phyloP scores from a whole-genome alignment of 1,139 yeast species.

The Sugiyamaella japonica region DNA sequence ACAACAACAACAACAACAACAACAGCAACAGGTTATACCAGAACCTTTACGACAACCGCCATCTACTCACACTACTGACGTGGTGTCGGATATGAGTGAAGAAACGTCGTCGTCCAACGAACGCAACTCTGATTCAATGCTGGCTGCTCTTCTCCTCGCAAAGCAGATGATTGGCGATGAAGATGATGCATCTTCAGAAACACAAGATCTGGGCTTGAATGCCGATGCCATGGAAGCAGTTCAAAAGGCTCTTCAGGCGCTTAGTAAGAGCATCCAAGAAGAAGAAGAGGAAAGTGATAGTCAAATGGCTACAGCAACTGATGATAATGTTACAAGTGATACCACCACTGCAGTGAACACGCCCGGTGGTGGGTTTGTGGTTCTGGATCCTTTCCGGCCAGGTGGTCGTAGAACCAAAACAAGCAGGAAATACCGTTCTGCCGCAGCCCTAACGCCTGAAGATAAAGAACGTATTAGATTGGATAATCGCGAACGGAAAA shows the following conservation, averaged over 20 bases:
- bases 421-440: constrained; percentile 2
- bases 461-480: constrained; percentile 60
- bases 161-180: constrained; percentile 41
- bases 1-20: too few species aligned
- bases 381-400: constrained; percentile 5
- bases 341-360: constrained; percentile 3
- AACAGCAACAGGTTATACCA: background rate
- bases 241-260: constrained; percentile 40
- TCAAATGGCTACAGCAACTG: background rate
- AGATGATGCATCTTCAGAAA: constrained; percentile 14
- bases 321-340: constrained; percentile 13
- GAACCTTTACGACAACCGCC: constrained; percentile 4
- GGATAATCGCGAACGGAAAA: constrained; percentile 83
- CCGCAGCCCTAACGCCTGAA: constrained; percentile 35
- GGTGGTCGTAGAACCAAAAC: constrained; percentile 4
- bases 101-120: constrained; percentile 9
- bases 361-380: background rate
- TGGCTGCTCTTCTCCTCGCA: constrained; percentile 46
- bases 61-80: background rate
- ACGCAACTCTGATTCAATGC: constrained; percentile 24
- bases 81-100: constrained; percentile 5
- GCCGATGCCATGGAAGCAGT: constrained; percentile 43
- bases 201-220: constrained; percentile 31
- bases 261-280: constrained; percentile 31
- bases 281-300: constrained; percentile 14